These are phyloP conservation scores for Solioccasus polychromus DNA, from an alignment of 768 basidiomycete genomes.

Conservation along the genomic window DNA sequence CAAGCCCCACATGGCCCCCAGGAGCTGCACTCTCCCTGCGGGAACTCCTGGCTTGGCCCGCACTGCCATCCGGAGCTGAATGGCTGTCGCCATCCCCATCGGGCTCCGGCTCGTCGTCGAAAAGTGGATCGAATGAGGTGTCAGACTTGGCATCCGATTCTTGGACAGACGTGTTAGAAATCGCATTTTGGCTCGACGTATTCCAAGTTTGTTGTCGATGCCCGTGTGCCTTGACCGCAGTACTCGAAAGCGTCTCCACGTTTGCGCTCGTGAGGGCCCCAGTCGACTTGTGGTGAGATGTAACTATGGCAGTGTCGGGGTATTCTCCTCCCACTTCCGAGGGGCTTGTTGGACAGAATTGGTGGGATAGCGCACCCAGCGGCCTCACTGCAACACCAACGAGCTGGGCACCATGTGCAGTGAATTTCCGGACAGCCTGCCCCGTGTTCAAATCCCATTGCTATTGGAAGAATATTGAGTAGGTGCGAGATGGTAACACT, in stretches of 20 bases:
- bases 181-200: constrained; percentile 24
- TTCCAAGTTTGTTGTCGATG: constrained; percentile 12
- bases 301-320: constrained; percentile 9
- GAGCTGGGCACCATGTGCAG: constrained; percentile 81
- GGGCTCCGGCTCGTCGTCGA: constrained; percentile 79
- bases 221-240: constrained; percentile 19
- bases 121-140: constrained; percentile 82
- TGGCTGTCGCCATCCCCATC: constrained; percentile 42
- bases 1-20: constrained; percentile 21
- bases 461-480: constrained; percentile 39
- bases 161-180: constrained; percentile 24
- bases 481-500: not conserved
- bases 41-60: constrained; percentile 13
- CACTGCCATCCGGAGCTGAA: constrained; percentile 15
- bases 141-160: constrained; percentile 72
- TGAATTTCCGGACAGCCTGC: constrained; percentile 69
- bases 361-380: constrained; percentile 36
- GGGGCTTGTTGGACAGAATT: constrained; percentile 24
- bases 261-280: constrained; percentile 18
- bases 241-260: constrained; percentile 20
- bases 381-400: constrained; percentile 80
- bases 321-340: constrained; percentile 24
- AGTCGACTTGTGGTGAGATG: constrained; percentile 10
- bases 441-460: constrained; percentile 99
- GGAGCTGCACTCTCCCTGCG: constrained; percentile 14